phyloP scores from a whole-genome alignment of 768 basidiomycete genomes.

The Kwoniella sp. region DNA sequence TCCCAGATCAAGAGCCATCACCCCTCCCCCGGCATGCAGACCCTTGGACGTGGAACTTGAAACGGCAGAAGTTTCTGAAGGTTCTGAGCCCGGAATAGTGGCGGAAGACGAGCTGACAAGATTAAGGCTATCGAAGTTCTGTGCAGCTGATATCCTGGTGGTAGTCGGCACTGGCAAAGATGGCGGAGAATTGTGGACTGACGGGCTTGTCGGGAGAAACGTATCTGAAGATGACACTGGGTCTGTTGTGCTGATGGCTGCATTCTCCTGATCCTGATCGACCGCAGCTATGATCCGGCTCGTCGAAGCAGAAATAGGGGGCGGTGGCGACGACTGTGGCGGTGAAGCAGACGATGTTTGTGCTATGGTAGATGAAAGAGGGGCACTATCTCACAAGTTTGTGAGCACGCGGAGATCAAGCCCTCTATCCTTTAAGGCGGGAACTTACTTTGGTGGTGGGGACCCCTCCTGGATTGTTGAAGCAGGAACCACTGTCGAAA shows the following conservation, averaged over 20 bases:
- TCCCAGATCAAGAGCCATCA: not conserved
- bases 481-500: not conserved
- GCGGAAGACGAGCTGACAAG: not conserved
- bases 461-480: not conserved
- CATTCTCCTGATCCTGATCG: no score
- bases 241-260: not conserved
- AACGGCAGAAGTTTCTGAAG: not conserved
- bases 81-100: not conserved
- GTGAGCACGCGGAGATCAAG: no score
- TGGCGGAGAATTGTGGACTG: not conserved
- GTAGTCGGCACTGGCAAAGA: not conserved
- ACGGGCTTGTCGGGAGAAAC: not conserved
- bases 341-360: no score
- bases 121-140: not conserved
- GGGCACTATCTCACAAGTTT: no score
- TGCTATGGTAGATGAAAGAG: no score
- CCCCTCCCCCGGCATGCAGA: not conserved
- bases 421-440: not conserved
- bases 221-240: not conserved
- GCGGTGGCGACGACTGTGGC: no score
- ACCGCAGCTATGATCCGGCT: no score
- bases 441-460: not conserved
- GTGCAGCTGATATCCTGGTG: not conserved
- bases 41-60: not conserved
- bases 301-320: no score